phyloP scores from a whole-genome alignment of 805 yeast genomes.

The Suhomyces sp. region DNA sequence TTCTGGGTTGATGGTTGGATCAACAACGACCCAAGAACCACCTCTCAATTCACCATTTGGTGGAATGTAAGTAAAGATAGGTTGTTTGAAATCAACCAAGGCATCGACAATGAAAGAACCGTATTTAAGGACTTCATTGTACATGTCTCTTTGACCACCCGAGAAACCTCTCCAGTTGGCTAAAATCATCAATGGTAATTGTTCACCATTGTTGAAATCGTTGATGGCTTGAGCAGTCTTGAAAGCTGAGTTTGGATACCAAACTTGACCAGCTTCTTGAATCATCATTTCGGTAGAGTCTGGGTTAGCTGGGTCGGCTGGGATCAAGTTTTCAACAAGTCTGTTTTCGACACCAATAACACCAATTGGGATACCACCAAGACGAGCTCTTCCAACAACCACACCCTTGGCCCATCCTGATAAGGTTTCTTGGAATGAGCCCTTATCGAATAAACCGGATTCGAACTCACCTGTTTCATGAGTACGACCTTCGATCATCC shows the following conservation, averaged over 20 bases:
- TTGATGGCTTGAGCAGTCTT: conserved; percentile 98
- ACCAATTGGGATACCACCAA: conserved; percentile 99
- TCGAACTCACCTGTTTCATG: conserved; percentile 69
- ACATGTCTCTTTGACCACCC: conserved; percentile 99
- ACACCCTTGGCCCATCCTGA: conserved; percentile 99
- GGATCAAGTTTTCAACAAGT: conserved; percentile 81
- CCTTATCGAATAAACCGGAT: conserved; percentile 86
- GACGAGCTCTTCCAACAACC: conserved; percentile 96
- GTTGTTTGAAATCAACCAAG: conserved; percentile 91
- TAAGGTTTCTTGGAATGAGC: conserved; percentile 91
- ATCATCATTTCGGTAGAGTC: conserved; percentile 82
- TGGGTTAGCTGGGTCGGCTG: conserved; percentile 99
- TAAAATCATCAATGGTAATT: conserved; percentile 91
- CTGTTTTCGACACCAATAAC: conserved; percentile 95
- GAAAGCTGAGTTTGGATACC: conserved; percentile 99
- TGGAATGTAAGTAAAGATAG: conserved; percentile 94
- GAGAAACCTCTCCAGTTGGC: conserved; percentile 99
- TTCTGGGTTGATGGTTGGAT: conserved; percentile 93
- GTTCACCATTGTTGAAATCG: conserved; percentile 97
- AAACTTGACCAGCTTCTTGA: conserved; percentile 98
- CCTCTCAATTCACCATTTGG: conserved; percentile 99
- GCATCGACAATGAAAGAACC: conserved; percentile 98
- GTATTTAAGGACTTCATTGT: conserved; percentile 93
- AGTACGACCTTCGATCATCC: conserved; percentile 86
- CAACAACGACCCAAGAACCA: conserved; percentile 99